These are phyloP conservation scores for Hansenula sp. DNA, from an alignment of 1,139 yeast genomes.

Conservation along the genomic window DNA sequence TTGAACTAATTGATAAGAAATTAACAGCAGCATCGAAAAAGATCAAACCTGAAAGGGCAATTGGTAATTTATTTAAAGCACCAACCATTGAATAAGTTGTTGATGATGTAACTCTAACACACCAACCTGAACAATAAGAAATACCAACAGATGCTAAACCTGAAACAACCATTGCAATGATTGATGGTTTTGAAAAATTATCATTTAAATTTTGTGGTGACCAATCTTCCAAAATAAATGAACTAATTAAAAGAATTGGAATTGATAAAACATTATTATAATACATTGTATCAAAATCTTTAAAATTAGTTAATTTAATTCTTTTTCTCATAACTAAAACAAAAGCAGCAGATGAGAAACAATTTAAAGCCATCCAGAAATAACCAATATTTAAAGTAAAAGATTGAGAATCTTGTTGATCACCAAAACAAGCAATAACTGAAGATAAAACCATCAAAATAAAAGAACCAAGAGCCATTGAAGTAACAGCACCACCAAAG, in stretches of 20 bases:
- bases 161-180: slow-evolving; percentile 85
- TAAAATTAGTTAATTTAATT: slow-evolving; percentile 93
- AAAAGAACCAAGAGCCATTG: slow-evolving; percentile 88
- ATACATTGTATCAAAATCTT: slow-evolving; percentile 97
- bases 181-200: slow-evolving; percentile 72
- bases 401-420: slow-evolving; percentile 42
- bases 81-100: slow-evolving; percentile 99
- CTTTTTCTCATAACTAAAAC: slow-evolving; percentile 95
- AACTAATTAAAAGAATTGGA: slow-evolving; percentile 75
- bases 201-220: slow-evolving; percentile 63
- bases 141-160: slow-evolving; percentile 95
- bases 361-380: slow-evolving; percentile 94
- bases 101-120: slow-evolving; percentile 97
- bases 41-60: slow-evolving; percentile 88
- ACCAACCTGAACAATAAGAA: slow-evolving; percentile 98
- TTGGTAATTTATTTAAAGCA: slow-evolving; percentile 95
- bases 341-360: slow-evolving; percentile 90
- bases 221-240: slow-evolving; percentile 90
- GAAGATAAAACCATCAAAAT: slow-evolving; percentile 89
- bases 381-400: slow-evolving; percentile 71
- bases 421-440: slow-evolving; percentile 92
- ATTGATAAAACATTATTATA: slow-evolving; percentile 91
- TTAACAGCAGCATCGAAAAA: slow-evolving; percentile 95
- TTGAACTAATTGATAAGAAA: slow-evolving; percentile 86
- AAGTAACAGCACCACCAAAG: slow-evolving; percentile 91